Evolutionary conservation across 495 filamentous ascomycete species (phyloP), one percentile per base, ranked within the genome.

Genomic region (Halenospora varia): DNA sequence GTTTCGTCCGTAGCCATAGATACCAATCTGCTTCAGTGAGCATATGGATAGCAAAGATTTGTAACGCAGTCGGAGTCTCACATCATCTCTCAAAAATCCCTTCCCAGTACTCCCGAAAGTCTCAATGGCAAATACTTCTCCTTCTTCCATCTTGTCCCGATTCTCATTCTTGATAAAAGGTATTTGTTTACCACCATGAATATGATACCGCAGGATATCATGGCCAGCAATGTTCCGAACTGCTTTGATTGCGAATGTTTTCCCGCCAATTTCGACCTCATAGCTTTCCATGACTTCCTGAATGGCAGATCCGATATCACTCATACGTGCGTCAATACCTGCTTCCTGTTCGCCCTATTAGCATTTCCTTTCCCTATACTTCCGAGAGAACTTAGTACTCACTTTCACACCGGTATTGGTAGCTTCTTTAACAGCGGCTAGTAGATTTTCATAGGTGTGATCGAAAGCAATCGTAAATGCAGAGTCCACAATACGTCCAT

Each of bases 21-120:
- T 77, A 76, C 90, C 88, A 65, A 81, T 73, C 80, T 84, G 53
- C 3, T 52, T 57, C 17, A 19, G 42, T 51, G 51, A 55, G 22
- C 55, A 25, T 13, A 23, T 44, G 1, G 19, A 22, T 9, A 50
- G 22, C 22, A 39, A 42, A 51, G 48, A 9, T 50, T 42, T 19
- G 18, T 13, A 24, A 24, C 17, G 25, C 19, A 47, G 10, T 25
- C 15, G 48, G 25, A 47, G 22, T 39, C 51, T 44, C 55, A 89
- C 85, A 66, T 93, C 88, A 65, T 94, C 90, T 57, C 80, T 75
- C 48, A 95, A 81, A 67, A 83, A 83, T 51, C 87, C 91, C 67
- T 88, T 91, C 60, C 92, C 92, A 51, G 92, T 96, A 75, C 86
- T 93, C 40, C 92, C 92, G 62, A 96, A 96, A 13, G 92, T 96